Conservation (phyloP, 148 eudicot genomes). For the Vaccinium darrowii region DNA sequence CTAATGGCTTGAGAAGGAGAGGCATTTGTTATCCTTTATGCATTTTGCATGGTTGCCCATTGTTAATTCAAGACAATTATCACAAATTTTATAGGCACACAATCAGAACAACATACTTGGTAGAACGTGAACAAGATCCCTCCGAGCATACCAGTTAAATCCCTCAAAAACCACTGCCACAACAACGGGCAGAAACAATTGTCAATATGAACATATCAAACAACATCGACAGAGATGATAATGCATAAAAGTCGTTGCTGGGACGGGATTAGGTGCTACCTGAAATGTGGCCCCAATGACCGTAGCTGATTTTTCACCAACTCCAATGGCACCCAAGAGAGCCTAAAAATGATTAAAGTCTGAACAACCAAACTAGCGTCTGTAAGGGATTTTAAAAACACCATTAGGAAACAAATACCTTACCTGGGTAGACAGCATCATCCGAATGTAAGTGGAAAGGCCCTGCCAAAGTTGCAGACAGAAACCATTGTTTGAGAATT, state of each 20-base stretch:
- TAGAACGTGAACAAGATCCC: conserved; percentile 94
- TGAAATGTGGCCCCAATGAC: conserved; percentile 98
- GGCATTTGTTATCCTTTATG: background rate
- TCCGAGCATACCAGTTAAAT: conserved; percentile 98
- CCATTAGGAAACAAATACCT: conserved; percentile 14
- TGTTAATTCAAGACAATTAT: background rate
- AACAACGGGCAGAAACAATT: conserved; percentile 12
- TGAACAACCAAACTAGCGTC: background rate
- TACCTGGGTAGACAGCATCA: conserved; percentile 97
- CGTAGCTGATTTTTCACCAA: conserved; percentile 94
- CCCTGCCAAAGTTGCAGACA: conserved; percentile 47
- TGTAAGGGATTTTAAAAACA: background rate
- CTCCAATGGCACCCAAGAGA: conserved; percentile 98
- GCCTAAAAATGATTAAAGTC: conserved; percentile 49
- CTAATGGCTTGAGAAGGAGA: background rate
- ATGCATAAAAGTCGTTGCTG: background rate
- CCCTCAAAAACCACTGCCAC: conserved; percentile 95
- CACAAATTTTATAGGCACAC: background rate
- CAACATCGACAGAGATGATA: background rate
- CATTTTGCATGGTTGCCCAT: background rate
- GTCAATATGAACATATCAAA: background rate
- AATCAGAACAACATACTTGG: conserved; percentile 46
- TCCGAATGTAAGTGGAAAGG: conserved; percentile 87
- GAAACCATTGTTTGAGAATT: conserved; percentile 11
- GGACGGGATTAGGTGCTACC: conserved; percentile 31